A percentile compares a stretch with the other conserved stretches of the same genome.
phyloP scores from a whole-genome alignment of 306 rosid species.

The Acmispon strigosus region DNA sequence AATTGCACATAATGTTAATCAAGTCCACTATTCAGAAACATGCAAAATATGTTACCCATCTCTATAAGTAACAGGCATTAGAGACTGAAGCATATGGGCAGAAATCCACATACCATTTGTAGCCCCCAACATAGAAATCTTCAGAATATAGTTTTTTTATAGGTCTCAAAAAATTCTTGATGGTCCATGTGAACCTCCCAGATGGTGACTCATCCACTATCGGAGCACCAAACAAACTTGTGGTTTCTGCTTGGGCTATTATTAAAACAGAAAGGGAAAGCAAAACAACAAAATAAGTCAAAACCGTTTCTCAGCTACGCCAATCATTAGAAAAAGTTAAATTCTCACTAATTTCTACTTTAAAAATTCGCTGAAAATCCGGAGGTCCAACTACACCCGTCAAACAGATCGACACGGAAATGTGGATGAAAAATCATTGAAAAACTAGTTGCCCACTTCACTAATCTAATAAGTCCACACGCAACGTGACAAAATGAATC shows the following conservation, averaged over 20 bases:
- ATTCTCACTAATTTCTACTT: neutral
- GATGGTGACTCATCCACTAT: conserved; percentile 53
- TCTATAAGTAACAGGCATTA: neutral
- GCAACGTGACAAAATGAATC: neutral
- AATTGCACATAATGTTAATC: neutral
- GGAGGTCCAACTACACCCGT: neutral
- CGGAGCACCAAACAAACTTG: neutral
- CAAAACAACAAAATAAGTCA: neutral
- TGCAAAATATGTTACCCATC: neutral
- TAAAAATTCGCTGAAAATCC: neutral
- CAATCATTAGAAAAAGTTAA: neutral
- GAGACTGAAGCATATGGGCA: neutral
- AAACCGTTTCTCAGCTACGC: neutral
- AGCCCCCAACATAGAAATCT: conserved; percentile 41
- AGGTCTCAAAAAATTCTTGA: conserved; percentile 57
- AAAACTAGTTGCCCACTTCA: neutral
- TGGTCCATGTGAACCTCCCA: conserved; percentile 64
- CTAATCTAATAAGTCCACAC: neutral
- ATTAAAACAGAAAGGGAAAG: neutral
- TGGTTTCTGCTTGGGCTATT: conserved; percentile 10
- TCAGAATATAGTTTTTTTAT: conserved; percentile 58
- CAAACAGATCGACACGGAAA: neutral
- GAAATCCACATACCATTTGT: conserved; percentile 43
- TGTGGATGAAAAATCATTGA: neutral
- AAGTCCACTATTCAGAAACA: neutral